These are phyloP conservation scores for Claviceps pazoutovae DNA, from an alignment of 2,329 filamentous ascomycete genomes.

Conservation along the genomic window DNA sequence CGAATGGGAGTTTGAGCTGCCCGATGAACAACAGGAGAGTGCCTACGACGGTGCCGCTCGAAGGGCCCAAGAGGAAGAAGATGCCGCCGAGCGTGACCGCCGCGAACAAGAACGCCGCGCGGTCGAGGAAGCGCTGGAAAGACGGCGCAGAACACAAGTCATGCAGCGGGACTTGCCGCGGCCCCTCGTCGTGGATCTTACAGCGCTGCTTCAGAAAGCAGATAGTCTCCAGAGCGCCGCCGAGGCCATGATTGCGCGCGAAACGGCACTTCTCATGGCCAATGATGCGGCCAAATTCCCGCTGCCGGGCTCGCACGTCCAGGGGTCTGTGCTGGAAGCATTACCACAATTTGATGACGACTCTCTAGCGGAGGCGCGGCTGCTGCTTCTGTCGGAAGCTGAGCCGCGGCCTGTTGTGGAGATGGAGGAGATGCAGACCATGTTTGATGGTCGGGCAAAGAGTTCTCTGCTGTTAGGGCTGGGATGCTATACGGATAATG, in stretches of 20 bases:
- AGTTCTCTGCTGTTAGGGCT: conserved; percentile 60
- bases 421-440: conserved; percentile 35
- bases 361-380: conserved; percentile 58
- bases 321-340: conserved; percentile 42
- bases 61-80: conserved; percentile 41
- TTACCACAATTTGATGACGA: conserved; percentile 57
- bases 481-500: conserved; percentile 64
- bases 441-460: conserved; percentile 38
- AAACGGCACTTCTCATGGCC: conserved; percentile 67
- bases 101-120: conserved; percentile 61
- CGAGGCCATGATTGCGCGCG: conserved; percentile 57
- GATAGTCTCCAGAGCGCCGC: conserved; percentile 46
- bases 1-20: conserved; percentile 87
- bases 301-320: conserved; percentile 51
- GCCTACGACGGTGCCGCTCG: conserved; percentile 15
- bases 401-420: conserved; percentile 34
- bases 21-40: conserved; percentile 61
- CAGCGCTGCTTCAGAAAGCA: conserved; percentile 50
- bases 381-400: conserved; percentile 61
- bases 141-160: conserved; percentile 77
- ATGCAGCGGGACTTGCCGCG: conserved; percentile 74
- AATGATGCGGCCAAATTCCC: conserved; percentile 68
- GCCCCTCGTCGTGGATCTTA: conserved; percentile 57
- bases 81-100: conserved; percentile 61
- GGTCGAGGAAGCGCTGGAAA: conserved; percentile 62